Conservation (phyloP, 495 filamentous ascomycete species). For the Xylaria acuta region DNA sequence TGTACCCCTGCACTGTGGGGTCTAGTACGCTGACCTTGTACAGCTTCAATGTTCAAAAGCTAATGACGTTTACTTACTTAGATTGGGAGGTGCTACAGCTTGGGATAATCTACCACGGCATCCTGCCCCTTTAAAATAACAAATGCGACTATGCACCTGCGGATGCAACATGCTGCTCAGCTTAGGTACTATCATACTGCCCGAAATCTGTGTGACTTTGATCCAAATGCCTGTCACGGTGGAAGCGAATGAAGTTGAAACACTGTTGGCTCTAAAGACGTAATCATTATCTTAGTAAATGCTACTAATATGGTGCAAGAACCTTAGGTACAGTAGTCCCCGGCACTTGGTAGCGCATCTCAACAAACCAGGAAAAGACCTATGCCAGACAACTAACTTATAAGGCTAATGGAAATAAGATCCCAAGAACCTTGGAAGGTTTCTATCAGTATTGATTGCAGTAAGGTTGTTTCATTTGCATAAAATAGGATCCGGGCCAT, state of each 20-base stretch:
- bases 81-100: not conserved
- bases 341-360: not conserved
- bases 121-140: not conserved
- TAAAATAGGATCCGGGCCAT: no score
- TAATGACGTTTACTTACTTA: not conserved
- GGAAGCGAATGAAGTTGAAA: conserved; percentile 7
- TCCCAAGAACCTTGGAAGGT: no score
- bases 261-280: not conserved
- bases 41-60: not conserved
- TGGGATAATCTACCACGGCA: not conserved
- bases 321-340: no score
- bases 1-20: not conserved
- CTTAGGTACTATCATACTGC: no score
- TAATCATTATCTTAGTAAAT: not conserved
- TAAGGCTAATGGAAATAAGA: not conserved
- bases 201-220: not conserved
- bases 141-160: not conserved
- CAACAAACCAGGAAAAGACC: not conserved
- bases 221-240: not conserved
- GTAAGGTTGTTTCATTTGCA: no score
- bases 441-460: no score
- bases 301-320: not conserved
- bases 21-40: not conserved
- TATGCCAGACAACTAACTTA: not conserved
- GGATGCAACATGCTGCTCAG: not conserved